phyloP scores from a whole-genome alignment of 192 early-diverging fungal genomes.

The Backusella sp. region DNA sequence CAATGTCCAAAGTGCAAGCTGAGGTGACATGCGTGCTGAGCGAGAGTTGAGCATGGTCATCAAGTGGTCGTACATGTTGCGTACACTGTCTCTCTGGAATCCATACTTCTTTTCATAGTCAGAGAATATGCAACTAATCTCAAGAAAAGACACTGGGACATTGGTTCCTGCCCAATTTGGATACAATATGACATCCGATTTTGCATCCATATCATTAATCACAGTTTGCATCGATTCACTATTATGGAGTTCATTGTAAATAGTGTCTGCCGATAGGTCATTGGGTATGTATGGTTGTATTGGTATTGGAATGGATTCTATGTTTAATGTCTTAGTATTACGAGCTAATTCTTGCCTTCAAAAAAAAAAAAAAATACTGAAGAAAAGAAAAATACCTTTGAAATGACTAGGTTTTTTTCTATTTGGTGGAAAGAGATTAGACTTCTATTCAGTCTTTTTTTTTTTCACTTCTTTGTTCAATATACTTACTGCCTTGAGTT shows the following conservation, averaged over 20 bases:
- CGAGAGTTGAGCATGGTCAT: constrained; percentile 67
- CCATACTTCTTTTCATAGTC: constrained; percentile 56
- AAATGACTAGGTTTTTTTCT: constrained; percentile 1
- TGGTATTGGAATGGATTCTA: constrained; percentile 4
- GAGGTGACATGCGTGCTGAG: constrained; percentile 62
- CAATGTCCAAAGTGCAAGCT: constrained; percentile 57
- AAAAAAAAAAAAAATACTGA: not conserved
- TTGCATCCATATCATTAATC: not conserved
- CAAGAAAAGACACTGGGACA: constrained; percentile 12
- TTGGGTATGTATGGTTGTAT: not conserved
- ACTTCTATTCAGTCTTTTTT: not conserved
- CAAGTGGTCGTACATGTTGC: constrained; percentile 63
- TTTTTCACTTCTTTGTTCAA: not conserved
- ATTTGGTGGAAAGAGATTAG: not conserved
- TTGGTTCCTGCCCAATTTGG: constrained; percentile 15
- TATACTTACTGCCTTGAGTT: not conserved
- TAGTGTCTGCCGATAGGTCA: not conserved
- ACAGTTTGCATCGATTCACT: not conserved
- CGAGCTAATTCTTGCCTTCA: not conserved
- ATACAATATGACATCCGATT: not conserved
- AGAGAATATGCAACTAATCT: constrained; percentile 57
- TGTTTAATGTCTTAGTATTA: not conserved
- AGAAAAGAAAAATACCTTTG: not conserved
- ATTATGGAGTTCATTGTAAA: constrained; percentile 4
- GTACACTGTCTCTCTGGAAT: constrained; percentile 64